Evolutionary conservation across 2,329 filamentous ascomycete genomes (phyloP).

Genomic region (Colletotrichum graminicola): DNA sequence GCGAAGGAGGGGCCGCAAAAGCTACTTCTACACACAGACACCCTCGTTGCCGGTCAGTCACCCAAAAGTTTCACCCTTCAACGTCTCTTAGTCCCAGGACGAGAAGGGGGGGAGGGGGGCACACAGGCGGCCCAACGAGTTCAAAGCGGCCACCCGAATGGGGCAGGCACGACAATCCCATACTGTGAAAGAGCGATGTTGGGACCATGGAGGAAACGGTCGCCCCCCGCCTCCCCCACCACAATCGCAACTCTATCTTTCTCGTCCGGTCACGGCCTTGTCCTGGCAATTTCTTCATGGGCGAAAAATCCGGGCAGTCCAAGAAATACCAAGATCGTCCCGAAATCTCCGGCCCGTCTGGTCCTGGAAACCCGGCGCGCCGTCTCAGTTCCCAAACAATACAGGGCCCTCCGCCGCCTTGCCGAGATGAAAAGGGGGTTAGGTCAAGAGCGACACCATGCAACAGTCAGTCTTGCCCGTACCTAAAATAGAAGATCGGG

Average conservation of each 20-base stretch:
- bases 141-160: neutral
- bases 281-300: neutral
- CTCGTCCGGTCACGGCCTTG: neutral
- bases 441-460: too few relatives aligned
- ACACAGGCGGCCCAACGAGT: neutral
- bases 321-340: slow-evolving; percentile 2
- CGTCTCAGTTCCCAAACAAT: neutral
- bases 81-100: neutral
- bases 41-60: neutral
- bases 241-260: slow-evolving; percentile 18
- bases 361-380: neutral
- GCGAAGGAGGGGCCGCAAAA: neutral
- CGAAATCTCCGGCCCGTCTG: neutral
- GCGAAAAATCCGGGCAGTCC: neutral
- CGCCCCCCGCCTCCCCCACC: too few relatives aligned
- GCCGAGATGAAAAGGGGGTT: neutral
- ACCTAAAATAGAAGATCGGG: neutral
- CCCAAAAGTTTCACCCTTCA: neutral
- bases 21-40: slow-evolving; percentile 5
- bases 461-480: neutral
- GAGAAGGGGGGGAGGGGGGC: neutral
- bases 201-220: slow-evolving; percentile 9
- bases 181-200: neutral
- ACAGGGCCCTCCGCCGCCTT: neutral
- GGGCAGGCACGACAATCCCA: neutral